phyloP scores from a whole-genome alignment of 768 basidiomycete species.

The Chalciporus sphaerocephalus region DNA sequence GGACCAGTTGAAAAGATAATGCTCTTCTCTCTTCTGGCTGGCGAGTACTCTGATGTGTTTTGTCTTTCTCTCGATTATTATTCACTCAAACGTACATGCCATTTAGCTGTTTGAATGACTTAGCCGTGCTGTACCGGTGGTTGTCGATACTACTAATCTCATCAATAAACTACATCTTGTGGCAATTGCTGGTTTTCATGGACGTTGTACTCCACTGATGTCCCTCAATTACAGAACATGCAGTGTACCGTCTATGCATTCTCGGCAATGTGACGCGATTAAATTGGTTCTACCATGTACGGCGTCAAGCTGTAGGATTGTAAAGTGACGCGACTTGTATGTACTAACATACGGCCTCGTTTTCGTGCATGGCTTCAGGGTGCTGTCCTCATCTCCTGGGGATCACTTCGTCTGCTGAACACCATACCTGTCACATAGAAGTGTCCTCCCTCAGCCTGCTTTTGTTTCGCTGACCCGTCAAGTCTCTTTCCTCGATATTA shows the following conservation, averaged over 20 bases:
- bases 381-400: too few species aligned
- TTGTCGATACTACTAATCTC: slow-evolving; percentile 17
- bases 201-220: not conserved
- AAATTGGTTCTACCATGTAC: too few species aligned
- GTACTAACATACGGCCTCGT: too few species aligned
- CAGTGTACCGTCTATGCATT: too few species aligned
- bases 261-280: not conserved
- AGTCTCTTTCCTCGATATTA: too few species aligned
- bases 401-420: too few species aligned
- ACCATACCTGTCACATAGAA: too few species aligned
- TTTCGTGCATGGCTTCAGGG: too few species aligned
- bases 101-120: slow-evolving; percentile 18
- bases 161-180: slow-evolving; percentile 19
- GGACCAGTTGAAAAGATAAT: slow-evolving; percentile 19
- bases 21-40: slow-evolving; percentile 20
- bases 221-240: not conserved
- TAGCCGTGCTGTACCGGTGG: slow-evolving; percentile 9
- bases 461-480: too few species aligned
- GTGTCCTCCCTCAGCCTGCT: too few species aligned
- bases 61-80: not conserved
- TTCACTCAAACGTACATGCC: slow-evolving; percentile 22
- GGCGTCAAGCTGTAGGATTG: too few species aligned
- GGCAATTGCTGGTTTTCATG: slow-evolving; percentile 1
- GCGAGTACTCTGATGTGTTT: slow-evolving; percentile 20
- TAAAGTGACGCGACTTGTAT: too few species aligned